phyloP scores from a whole-genome alignment of 768 basidiomycete species.

The Multifurca ochricompacta region DNA sequence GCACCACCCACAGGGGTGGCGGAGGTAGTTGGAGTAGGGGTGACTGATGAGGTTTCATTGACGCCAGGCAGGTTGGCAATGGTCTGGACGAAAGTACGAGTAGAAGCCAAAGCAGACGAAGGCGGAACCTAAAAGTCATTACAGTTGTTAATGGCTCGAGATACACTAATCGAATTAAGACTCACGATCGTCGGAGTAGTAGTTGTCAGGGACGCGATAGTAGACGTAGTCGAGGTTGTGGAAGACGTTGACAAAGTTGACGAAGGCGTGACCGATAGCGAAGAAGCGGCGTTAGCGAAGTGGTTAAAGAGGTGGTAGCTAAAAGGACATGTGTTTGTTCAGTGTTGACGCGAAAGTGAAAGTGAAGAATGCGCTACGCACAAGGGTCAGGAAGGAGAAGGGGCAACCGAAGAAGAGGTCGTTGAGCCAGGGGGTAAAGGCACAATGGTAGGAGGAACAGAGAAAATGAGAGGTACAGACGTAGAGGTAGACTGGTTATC shows the following conservation, averaged over 20 bases:
- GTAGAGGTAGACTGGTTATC: too few relatives aligned
- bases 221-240: neutral
- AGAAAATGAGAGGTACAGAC: neutral
- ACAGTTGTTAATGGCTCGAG: neutral
- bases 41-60: neutral
- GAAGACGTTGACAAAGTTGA: neutral
- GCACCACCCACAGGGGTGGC: conserved; percentile 7
- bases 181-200: neutral
- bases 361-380: neutral
- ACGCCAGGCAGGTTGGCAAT: neutral
- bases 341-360: neutral
- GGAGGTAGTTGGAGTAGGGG: conserved; percentile 1
- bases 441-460: neutral
- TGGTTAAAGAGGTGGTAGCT: neutral
- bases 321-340: neutral
- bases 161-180: neutral
- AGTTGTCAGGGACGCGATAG: neutral
- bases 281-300: neutral
- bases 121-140: neutral
- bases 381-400: too few relatives aligned
- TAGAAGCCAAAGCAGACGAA: neutral
- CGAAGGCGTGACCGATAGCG: neutral
- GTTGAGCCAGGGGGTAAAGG: neutral
- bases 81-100: conserved; percentile 5
- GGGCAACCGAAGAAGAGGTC: neutral